phyloP scores from a whole-genome alignment of 116 monocot species.

The Posidonia oceanica region DNA sequence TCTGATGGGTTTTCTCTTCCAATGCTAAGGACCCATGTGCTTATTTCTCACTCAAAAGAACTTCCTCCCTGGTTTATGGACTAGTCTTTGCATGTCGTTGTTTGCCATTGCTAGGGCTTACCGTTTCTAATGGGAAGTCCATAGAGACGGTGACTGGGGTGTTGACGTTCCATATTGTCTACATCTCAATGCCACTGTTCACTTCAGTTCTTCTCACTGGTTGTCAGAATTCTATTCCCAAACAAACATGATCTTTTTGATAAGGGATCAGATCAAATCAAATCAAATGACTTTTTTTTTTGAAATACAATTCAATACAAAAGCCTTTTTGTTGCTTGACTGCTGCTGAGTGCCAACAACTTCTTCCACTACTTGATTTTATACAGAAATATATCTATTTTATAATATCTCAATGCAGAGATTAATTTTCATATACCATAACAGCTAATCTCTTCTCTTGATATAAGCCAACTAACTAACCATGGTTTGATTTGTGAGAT shows the following conservation, averaged over 20 bases:
- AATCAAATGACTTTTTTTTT: background rate
- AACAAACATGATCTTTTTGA: background rate
- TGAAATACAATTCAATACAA: too few relatives aligned
- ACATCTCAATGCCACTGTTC: background rate
- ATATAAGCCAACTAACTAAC: too few relatives aligned
- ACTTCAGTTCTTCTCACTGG: background rate
- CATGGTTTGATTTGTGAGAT: too few relatives aligned
- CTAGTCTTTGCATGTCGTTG: background rate
- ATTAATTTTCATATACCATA: too few relatives aligned
- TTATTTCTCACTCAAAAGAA: background rate
- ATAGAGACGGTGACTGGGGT: background rate
- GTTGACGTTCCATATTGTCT: background rate
- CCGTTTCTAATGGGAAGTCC: background rate
- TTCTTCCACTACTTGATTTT: too few relatives aligned
- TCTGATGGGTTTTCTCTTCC: conserved; percentile 3
- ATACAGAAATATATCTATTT: too few relatives aligned
- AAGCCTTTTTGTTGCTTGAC: too few relatives aligned
- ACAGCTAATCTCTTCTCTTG: too few relatives aligned
- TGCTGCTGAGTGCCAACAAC: too few relatives aligned
- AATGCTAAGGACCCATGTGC: conserved; percentile 3
- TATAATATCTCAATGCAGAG: too few relatives aligned
- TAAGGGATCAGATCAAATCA: too few relatives aligned
- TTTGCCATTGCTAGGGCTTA: background rate
- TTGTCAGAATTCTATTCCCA: background rate
- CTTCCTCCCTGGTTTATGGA: background rate